Evolutionary conservation across 805 yeast species (phyloP).

Genomic region (Candida arabinofermentans): DNA sequence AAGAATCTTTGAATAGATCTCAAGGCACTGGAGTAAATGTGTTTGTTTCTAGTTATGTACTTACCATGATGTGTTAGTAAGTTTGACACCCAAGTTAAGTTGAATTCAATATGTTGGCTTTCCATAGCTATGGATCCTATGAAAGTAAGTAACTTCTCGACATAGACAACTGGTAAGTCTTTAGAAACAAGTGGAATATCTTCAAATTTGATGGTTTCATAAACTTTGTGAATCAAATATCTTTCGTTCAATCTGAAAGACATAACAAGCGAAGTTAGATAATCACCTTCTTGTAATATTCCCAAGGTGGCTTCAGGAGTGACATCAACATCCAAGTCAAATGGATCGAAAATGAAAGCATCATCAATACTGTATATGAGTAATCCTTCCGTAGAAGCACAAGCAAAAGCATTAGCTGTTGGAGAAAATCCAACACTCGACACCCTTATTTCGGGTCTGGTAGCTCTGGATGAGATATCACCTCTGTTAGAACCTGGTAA

Average conservation of each 20-base stretch:
- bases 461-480: constrained; percentile 71
- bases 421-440: constrained; percentile 82
- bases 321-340: constrained; percentile 87
- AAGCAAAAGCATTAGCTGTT: constrained; percentile 84
- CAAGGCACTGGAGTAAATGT: constrained; percentile 57
- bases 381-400: constrained; percentile 93
- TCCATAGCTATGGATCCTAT: constrained; percentile 65
- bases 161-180: constrained; percentile 76
- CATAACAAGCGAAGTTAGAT: constrained; percentile 81
- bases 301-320: constrained; percentile 76
- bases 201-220: constrained; percentile 65
- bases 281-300: constrained; percentile 55
- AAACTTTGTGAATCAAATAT: constrained; percentile 65
- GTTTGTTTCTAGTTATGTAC: constrained; percentile 59
- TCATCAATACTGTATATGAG: constrained; percentile 78
- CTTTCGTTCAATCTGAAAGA: constrained; percentile 87
- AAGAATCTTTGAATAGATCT: constrained; percentile 74
- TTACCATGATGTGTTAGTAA: constrained; percentile 72
- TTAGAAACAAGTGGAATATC: constrained; percentile 65
- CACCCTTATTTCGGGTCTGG: constrained; percentile 81
- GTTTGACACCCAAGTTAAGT: constrained; percentile 73
- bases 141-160: constrained; percentile 61
- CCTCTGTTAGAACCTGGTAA: constrained; percentile 88
- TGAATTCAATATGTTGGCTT: constrained; percentile 81
- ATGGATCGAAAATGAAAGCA: constrained; percentile 80